Evolutionary conservation across 495 filamentous ascomycete species (phyloP), one percentile per base, ranked within the genome.

Genomic region (Daldinia decipiens): DNA sequence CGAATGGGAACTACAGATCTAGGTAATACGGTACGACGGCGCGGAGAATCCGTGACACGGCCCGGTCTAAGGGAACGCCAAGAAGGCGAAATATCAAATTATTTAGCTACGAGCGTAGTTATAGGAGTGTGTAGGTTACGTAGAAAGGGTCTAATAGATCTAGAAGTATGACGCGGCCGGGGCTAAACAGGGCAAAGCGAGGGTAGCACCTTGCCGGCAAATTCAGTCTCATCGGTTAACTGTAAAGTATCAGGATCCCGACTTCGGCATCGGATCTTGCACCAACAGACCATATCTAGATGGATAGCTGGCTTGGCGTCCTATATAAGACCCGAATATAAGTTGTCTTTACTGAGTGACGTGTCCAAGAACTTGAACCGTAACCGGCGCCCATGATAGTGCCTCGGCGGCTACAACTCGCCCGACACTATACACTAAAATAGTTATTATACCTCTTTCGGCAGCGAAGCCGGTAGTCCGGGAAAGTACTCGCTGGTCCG

Each of bases 381-480:
- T 40, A 45, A 67, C 52, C 63, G 68, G 68, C 58, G 45, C 24
- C 51, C 58, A 47, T 21, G 59, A 60, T 59, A 34, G 27, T 52
- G 24, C 45, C 2, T 59, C 53, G 26, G 9, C 6, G 38, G 38
- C 21, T 24, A 9, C 36, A 50, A 15, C 52, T 21, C 27, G 31
- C 52, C 19, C 56, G n/a, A 15, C 26, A 57, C 39, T 61, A 52
- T 38, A 57, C 17, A 31, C 32, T 13, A 62, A 50, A 47, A 34
- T 51, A 27, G 15, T 5, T 12, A 21, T n/a, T 13, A 51, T 32
- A 19, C 15, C 9, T 56, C 19, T 53, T 68, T 68, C 56, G 65
- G 70, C 56, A 65, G 36, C 34, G 34, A 62, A 72, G 70, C 65
- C 70, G 70, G 65, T 55, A 39, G 65, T 43, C 70, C 65, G 70